Evolutionary conservation across 2,329 filamentous ascomycete genomes (phyloP), one percentile per base, ranked within the genome.

Genomic region (Pseudogymnoascus sp.): DNA sequence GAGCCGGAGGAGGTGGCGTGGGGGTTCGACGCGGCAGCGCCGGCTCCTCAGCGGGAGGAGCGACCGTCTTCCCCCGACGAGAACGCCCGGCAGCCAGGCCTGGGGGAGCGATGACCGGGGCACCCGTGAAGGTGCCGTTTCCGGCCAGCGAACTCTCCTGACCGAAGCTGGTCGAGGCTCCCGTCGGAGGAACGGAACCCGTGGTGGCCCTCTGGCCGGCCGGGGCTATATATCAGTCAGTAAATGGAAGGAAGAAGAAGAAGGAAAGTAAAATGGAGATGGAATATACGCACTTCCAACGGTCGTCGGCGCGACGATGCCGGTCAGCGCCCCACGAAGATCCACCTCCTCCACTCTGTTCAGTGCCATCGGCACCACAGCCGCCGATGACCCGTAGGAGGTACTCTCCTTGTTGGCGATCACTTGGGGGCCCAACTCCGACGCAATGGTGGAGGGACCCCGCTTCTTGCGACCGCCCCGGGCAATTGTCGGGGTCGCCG

Each of bases 381-480:
- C 50, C n/a, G n/a, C 50, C 25, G 50, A 56, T 18, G 61, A 33
- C 44, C 61, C 61, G 38, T 63, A 63, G 4, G 61, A 33, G 37
- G 61, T 63, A 21, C 61, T 63, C 61, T 59, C 61, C 44, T 40
- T 42, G 16, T 33, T 35, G 56, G 44, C 10, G 33, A 63, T 35
- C 50, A 33, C 25, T 28, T 56, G 50, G 28, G 50, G 6, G 3
- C 50, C 50, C 50, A 56, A 56, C 50, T 56, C 50, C 50, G 50
- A 56, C 10, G 50, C 50, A 16, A 56, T 33, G 50, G 50, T 56
- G 28, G 50, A 56, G 50, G 50, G 50, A 33, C 50, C 50, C 50
- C 50, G 50, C 50, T 56, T 56, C 6, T 33, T 56, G 50, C 50
- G 50, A 56, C 25, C 50, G 10, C 28, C 50, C 33, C 50, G 50